Percentiles rank a stretch among this genome's conserved stretches.
Conservation (phyloP, 169 alveolate genomes). For the Plasmodium relictum region DNA sequence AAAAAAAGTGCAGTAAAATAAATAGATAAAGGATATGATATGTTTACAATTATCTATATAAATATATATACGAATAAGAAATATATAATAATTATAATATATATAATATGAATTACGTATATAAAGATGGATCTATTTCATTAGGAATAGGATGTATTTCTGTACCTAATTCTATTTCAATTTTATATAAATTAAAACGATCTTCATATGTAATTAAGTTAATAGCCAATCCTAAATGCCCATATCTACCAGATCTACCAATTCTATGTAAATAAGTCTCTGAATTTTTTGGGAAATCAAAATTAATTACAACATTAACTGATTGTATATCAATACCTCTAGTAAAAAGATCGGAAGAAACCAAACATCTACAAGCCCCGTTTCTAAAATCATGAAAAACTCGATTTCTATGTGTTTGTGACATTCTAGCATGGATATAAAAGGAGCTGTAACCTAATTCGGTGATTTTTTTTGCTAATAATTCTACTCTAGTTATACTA, state of each 20-base stretch:
- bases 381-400: conserved; percentile 98
- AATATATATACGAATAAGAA: neutral
- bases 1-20: conserved; percentile 24
- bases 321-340: conserved; percentile 99
- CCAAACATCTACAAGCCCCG: conserved; percentile 97
- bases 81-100: neutral
- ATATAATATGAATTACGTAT: conserved; percentile 82
- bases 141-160: conserved; percentile 98
- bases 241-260: conserved; percentile 99
- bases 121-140: conserved; percentile 93
- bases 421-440: conserved; percentile 99
- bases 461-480: conserved; percentile 98
- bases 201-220: conserved; percentile 96
- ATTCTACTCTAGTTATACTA: conserved; percentile 98
- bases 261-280: conserved; percentile 97
- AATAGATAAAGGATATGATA: neutral
- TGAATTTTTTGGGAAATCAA: conserved; percentile 97
- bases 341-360: conserved; percentile 97
- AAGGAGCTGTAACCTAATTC: conserved; percentile 99
- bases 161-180: conserved; percentile 98
- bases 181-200: conserved; percentile 88
- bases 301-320: conserved; percentile 99
- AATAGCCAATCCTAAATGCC: conserved; percentile 98
- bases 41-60: conserved; percentile 6
- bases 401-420: conserved; percentile 95